Evolutionary conservation across 108 stramenopile genomes (phyloP), one percentile per base, ranked within the genome.

Genomic region (Nitzschia inconspicua): DNA sequence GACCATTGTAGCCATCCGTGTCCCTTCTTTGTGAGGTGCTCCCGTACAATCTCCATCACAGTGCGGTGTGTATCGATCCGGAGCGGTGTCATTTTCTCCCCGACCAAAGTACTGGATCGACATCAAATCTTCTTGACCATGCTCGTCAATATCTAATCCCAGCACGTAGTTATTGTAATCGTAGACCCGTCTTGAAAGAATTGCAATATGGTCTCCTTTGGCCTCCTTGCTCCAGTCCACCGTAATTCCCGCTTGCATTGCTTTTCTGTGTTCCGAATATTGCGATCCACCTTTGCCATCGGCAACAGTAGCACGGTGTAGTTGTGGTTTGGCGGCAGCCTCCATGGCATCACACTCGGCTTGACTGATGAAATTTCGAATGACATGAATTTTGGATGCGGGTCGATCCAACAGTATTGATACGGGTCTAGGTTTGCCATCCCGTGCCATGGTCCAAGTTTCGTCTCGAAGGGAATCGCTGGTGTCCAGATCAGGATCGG

Each of bases 1-100:
- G 3, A 97, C 91, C 69, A 95, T 87, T n/a, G 96, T 96, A 14
- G 96, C 95, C 67, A 96, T 87, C 13, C 96, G 77, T 44, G 74
- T 80, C 4, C 91, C 90, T 7, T 57, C 29, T 35, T 61, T 75
- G 77, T 85, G 79, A 18, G 77, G 60, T 29, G 68, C 28, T 8
- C 87, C 91, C 46, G 74, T 72, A 65, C 86, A 88, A 0, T 54
- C 79, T 16, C 95, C 97, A 70, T 97, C 97, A 47, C 77, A 79
- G 62, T 97, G 96, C 3, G 94, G 91, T 60, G 71, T 90, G 66
- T 96, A 97, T 49, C 92, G 70, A 77, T 97, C 97, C 1, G 89
- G 88, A 61, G 73, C 67, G 14, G 70, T 47, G 51, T 88, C 79
- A 57, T 76, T 65, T n/a, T 60, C 20, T n/a, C 88, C 91, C 4